A percentile compares a stretch with the other conserved stretches of the same genome.
phyloP scores from a whole-genome alignment of 352 stramenopile genomes.

The Achlya hypogyna region DNA sequence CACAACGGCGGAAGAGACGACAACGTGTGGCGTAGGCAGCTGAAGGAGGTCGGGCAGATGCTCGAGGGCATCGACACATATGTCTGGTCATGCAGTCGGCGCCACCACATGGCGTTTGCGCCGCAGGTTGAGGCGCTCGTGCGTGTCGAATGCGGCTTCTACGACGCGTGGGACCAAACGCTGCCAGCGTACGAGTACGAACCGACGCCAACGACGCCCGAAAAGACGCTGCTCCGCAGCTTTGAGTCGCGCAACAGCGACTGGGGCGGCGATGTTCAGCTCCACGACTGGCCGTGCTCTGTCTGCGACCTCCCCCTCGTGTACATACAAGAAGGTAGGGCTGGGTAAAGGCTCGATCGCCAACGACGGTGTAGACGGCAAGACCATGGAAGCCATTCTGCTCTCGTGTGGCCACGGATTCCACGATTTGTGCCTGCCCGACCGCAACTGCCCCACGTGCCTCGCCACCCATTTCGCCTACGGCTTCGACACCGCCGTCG shows the following conservation, averaged over 20 bases:
- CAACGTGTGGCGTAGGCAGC: constrained; percentile 25
- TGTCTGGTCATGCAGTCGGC: constrained; percentile 65
- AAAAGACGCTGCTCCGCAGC: constrained; percentile 22
- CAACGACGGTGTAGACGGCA: constrained; percentile 38
- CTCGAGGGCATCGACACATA: constrained; percentile 77
- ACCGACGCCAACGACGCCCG: neutral
- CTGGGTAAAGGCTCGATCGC: neutral
- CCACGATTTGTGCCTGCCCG: constrained; percentile 49
- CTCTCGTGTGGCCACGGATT: constrained; percentile 77
- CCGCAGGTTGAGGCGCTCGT: constrained; percentile 61
- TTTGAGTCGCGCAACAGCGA: constrained; percentile 82
- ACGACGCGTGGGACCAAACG: neutral
- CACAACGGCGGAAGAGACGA: neutral
- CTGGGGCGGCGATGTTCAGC: constrained; percentile 77
- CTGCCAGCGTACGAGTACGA: no score
- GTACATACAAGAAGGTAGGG: constrained; percentile 63
- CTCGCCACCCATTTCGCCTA: constrained; percentile 34
- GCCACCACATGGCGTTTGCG: constrained; percentile 45
- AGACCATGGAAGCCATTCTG: constrained; percentile 62
- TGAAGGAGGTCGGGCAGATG: constrained; percentile 54
- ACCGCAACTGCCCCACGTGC: constrained; percentile 57
- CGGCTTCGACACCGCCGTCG: neutral
- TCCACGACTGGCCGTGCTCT: constrained; percentile 69
- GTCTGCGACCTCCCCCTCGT: constrained; percentile 71
- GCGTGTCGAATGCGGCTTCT: constrained; percentile 38